A percentile compares a stretch with the other conserved stretches of the same genome.
Evolutionary conservation across 176 grass and related monocot genomes (phyloP).

Genomic region (Pontederia crassipes): DNA sequence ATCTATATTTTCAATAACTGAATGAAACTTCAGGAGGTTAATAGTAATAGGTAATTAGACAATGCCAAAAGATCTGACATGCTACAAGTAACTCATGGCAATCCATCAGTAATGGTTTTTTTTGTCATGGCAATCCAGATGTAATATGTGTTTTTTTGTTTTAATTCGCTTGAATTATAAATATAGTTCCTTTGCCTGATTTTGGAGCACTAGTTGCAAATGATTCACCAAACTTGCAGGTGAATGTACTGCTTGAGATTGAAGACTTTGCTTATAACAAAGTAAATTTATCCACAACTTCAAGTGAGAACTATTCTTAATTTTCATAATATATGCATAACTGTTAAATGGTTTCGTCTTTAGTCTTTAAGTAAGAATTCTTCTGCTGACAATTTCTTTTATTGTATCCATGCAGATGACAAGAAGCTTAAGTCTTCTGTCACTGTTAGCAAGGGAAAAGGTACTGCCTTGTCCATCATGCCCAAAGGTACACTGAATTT

Average conservation of each 20-base stretch:
- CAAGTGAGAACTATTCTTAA: slow-evolving; percentile 27
- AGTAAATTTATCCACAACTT: slow-evolving; percentile 8
- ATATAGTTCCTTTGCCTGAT: neutral
- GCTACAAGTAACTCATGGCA: no score
- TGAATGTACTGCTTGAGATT: slow-evolving; percentile 52
- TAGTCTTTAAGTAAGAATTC: neutral
- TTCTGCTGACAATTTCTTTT: slow-evolving; percentile 18
- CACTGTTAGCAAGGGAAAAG: neutral
- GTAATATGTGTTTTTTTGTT: neutral
- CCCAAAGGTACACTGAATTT: neutral
- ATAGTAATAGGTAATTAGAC: neutral
- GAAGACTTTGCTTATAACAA: slow-evolving; percentile 78
- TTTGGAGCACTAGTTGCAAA: neutral
- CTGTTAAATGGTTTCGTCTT: neutral
- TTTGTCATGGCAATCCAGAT: no score
- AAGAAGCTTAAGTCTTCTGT: neutral
- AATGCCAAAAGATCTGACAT: no score
- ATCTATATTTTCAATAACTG: neutral
- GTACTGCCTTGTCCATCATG: neutral
- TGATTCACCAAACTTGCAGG: slow-evolving; percentile 26
- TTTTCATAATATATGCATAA: neutral
- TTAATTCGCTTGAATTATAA: neutral
- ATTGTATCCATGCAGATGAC: slow-evolving; percentile 1
- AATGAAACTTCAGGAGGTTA: neutral
- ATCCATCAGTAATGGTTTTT: no score